These are phyloP conservation scores for Pisolithus marmoratus DNA, from an alignment of 768 basidiomycete species.

Conservation along the genomic window DNA sequence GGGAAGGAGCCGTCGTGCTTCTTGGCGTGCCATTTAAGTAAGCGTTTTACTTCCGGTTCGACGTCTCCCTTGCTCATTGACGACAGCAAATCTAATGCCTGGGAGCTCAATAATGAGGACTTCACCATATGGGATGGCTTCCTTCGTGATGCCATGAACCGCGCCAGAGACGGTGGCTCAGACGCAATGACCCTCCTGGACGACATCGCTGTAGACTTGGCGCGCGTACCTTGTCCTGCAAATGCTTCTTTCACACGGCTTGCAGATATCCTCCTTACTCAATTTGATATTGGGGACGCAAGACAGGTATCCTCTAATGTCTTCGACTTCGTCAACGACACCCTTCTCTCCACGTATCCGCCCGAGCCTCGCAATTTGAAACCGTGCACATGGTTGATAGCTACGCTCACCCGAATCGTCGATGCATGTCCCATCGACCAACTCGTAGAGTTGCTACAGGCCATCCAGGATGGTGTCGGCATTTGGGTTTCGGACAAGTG, in stretches of 20 bases:
- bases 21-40: constrained; percentile 62
- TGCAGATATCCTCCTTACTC: constrained; percentile 55
- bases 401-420: constrained; percentile 48
- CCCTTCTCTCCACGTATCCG: constrained; percentile 59
- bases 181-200: constrained; percentile 52
- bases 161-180: constrained; percentile 55
- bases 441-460: constrained; percentile 39
- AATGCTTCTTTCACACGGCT: constrained; percentile 45
- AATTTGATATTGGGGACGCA: constrained; percentile 45
- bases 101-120: constrained; percentile 52
- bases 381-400: constrained; percentile 56
- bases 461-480: constrained; percentile 47
- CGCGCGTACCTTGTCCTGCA: constrained; percentile 33
- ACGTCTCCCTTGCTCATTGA: not conserved
- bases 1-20: constrained; percentile 48
- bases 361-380: constrained; percentile 50
- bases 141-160: constrained; percentile 44
- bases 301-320: constrained; percentile 49
- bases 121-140: constrained; percentile 55
- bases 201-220: constrained; percentile 45
- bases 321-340: constrained; percentile 56
- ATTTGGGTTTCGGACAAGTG: constrained; percentile 63
- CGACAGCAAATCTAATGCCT: constrained; percentile 36
- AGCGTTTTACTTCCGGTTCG: constrained; percentile 21
- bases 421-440: constrained; percentile 51